Conservation (phyloP, 176 grass and related monocot genomes). For the Microstegium vimineum region DNA sequence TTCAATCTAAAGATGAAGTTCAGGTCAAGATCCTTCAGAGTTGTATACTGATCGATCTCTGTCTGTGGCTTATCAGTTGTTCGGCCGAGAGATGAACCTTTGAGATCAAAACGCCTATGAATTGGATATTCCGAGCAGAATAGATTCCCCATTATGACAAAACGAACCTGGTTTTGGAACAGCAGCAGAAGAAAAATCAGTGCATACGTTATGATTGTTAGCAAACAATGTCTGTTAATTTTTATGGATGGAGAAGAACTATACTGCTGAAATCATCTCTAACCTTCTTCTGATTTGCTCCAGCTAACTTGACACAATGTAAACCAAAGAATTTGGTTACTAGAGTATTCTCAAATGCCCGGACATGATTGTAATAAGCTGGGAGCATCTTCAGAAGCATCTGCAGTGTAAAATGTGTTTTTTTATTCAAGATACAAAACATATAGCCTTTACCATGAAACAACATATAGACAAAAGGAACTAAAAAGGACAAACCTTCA, state of each 20-base stretch:
- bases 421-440: neutral
- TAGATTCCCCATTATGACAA: constrained; percentile 99
- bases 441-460: neutral
- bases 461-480: neutral
- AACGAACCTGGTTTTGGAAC: constrained; percentile 64
- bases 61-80: constrained; percentile 82
- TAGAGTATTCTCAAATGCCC: constrained; percentile 77
- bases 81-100: constrained; percentile 96
- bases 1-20: constrained; percentile 96
- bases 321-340: constrained; percentile 94
- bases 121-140: constrained; percentile 81
- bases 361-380: constrained; percentile 96
- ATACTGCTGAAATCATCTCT: constrained; percentile 26
- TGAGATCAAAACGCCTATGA: constrained; percentile 96
- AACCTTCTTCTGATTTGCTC: constrained; percentile 92
- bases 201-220: neutral
- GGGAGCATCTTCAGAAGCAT: constrained; percentile 98
- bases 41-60: constrained; percentile 93
- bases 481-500: constrained; percentile 61
- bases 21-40: constrained; percentile 97
- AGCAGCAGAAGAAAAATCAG: constrained; percentile 23
- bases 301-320: constrained; percentile 95
- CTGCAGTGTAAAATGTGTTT: constrained; percentile 35
- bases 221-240: neutral
- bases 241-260: constrained; percentile 20